Base-by-base conservation (phyloP, 2,329 filamentous ascomycete species). In the Dichotomopilus funicola region DNA sequence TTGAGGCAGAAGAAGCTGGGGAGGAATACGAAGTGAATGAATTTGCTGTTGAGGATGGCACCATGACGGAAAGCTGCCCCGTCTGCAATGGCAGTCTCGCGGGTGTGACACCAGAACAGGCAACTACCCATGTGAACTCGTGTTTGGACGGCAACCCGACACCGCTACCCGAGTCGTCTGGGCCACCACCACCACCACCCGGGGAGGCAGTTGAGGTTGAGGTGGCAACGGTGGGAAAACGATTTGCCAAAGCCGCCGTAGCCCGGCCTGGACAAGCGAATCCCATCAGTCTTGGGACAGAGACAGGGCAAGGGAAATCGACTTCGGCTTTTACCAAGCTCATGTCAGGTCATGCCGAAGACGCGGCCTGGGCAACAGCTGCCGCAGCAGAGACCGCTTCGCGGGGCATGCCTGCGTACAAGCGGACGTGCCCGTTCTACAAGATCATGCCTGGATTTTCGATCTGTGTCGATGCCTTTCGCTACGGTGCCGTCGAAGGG, bases 371-470 rank as follows among this genome's bases (percentile, higher is more conserved):
- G 94, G 85, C 87, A 1, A 83, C 82, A 38, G 94, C 94, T 10
- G 91, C 92, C 0, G 88, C 89, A 1, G 79, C 87, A 1, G 91
- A 96, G 68, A 75, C 81, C 34, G 81, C 87, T 1, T 85, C 91
- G 2, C 81, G 89, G 42, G 92, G 94, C 27, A 94, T 90, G 67
- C 89, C 88, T 13, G 87, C 91, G 0, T 94, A 92, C 65, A 82
- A 92, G 66, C 83, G 94, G 49, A 96, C 90, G 0, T 99, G 94
- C 66, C 94, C 94, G 0, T 99, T 99, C 66, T 99, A 99, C 76
- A 99, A 99, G 71, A 96, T 97, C 61, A 86, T 99, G 73, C 91
- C 92, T 0, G 91, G 90, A 0, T 87, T 96, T 65, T 89, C 81
- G 61, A 95, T 97, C 52, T 95, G 90, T 56, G 94, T 99, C 0